These are phyloP conservation scores for Barbarea vulgaris DNA, from an alignment of 345 rosid species.

Conservation along the genomic window DNA sequence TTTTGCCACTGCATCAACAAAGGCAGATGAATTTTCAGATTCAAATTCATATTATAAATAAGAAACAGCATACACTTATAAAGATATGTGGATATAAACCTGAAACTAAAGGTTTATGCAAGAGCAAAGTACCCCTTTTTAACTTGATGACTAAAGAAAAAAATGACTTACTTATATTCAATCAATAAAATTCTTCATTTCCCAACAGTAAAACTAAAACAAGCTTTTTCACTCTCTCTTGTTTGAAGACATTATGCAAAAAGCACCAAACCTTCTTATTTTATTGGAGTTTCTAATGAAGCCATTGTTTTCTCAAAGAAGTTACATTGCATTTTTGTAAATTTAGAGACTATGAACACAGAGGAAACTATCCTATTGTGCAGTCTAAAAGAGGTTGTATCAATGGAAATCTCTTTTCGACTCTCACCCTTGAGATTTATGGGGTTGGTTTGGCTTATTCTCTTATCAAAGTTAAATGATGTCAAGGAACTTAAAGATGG, in stretches of 20 bases:
- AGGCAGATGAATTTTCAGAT: constrained; percentile 34
- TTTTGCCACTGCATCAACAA: constrained; percentile 59
- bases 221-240: background rate
- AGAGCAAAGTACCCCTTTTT: background rate
- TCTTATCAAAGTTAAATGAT: background rate
- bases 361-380: background rate
- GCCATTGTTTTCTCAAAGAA: background rate
- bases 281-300: background rate
- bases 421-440: background rate
- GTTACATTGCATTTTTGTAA: background rate
- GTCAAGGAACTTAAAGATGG: background rate
- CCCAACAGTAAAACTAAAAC: background rate
- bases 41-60: constrained; percentile 24
- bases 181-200: background rate
- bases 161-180: background rate
- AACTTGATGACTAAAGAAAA: background rate
- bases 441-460: background rate
- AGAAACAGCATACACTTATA: background rate
- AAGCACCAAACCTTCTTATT: background rate
- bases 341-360: background rate
- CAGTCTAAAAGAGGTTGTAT: background rate
- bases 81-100: background rate
- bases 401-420: background rate
- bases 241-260: background rate
- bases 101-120: constrained; percentile 12